phyloP scores from a whole-genome alignment of 2,329 filamentous ascomycete species.

The Mycosphaerella arachidis region DNA sequence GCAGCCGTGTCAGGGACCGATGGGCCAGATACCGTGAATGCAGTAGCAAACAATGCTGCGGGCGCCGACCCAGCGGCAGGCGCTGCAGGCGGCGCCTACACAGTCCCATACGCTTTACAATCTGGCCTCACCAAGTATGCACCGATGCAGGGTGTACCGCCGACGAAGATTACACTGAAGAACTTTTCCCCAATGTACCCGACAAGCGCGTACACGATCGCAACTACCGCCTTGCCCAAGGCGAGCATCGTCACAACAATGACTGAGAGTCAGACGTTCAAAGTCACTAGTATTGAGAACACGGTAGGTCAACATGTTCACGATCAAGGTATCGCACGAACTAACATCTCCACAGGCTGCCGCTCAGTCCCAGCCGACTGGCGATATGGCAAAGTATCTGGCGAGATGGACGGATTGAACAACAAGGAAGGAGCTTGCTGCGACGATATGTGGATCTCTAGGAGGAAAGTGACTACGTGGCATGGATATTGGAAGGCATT shows the following conservation, averaged over 20 bases:
- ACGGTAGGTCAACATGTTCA: conserved; percentile 44
- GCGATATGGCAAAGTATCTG: conserved; percentile 55
- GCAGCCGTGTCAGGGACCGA: conserved; percentile 35
- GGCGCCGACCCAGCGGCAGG: conserved; percentile 14
- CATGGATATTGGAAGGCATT: background rate
- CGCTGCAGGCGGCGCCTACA: conserved; percentile 14
- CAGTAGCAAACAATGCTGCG: conserved; percentile 26
- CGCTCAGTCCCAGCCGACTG: conserved; percentile 47
- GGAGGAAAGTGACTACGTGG: background rate
- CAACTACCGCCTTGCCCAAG: conserved; percentile 46
- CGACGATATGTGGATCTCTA: background rate
- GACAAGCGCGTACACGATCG: conserved; percentile 52
- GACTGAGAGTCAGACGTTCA: conserved; percentile 50
- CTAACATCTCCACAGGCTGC: conserved; percentile 44
- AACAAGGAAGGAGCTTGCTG: background rate
- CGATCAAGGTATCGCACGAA: background rate
- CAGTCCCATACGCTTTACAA: conserved; percentile 53
- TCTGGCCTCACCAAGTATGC: conserved; percentile 56
- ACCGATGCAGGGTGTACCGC: conserved; percentile 57
- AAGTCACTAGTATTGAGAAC: conserved; percentile 52
- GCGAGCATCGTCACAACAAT: conserved; percentile 48
- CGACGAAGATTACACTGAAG: conserved; percentile 55
- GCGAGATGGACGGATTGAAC: conserved; percentile 56
- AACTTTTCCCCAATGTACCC: conserved; percentile 49
- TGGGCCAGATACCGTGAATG: conserved; percentile 36